These are phyloP conservation scores for Backusella sp. DNA, from an alignment of 192 early-diverging fungal species.

Conservation along the genomic window DNA sequence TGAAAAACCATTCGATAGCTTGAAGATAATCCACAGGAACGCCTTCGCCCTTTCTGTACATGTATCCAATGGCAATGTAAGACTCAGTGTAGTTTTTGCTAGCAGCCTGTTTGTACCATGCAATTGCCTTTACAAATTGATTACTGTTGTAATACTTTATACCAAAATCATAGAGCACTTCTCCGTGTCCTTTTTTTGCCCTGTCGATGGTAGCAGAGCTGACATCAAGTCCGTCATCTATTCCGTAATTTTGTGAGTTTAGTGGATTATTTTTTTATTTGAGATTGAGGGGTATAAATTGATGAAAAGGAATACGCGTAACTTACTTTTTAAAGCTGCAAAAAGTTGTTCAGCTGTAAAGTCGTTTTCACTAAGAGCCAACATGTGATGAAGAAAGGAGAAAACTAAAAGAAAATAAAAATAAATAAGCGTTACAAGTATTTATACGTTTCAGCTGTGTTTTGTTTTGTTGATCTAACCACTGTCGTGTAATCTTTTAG, in stretches of 20 bases:
- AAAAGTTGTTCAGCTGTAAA: constrained; percentile 6
- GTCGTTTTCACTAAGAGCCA: background rate
- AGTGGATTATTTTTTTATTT: background rate
- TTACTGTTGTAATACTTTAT: background rate
- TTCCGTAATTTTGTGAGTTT: background rate
- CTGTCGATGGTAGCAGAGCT: background rate
- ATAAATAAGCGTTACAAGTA: background rate
- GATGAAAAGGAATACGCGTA: background rate
- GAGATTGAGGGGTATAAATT: background rate
- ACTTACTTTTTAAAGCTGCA: constrained; percentile 3
- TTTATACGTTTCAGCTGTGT: background rate
- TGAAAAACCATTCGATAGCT: constrained; percentile 1
- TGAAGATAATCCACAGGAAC: background rate
- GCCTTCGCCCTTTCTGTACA: background rate
- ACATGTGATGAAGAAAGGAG: background rate
- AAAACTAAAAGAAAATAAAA: background rate
- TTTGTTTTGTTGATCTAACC: background rate
- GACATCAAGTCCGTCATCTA: background rate
- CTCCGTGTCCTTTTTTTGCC: background rate
- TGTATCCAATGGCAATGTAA: background rate
- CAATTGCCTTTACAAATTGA: background rate
- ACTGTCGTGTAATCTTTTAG: background rate
- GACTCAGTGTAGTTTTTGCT: background rate
- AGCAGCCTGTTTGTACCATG: background rate
- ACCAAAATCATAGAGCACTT: background rate